These are phyloP conservation scores for Melanogaster broomeanus DNA, from an alignment of 768 basidiomycete genomes.

Conservation along the genomic window DNA sequence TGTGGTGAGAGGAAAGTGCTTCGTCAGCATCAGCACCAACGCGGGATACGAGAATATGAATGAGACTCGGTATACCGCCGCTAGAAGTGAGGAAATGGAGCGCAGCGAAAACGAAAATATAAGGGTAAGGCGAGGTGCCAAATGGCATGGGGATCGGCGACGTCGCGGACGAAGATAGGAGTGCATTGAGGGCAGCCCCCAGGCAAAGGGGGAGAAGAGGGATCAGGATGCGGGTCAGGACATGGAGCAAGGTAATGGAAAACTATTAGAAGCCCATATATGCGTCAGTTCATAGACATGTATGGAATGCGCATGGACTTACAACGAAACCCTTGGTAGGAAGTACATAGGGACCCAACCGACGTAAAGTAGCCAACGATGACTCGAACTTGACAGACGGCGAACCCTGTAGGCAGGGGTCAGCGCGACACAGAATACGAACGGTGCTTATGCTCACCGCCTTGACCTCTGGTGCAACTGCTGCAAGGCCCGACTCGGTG, in stretches of 20 bases:
- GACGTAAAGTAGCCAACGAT: conserved; percentile 15
- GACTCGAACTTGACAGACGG: conserved; percentile 10
- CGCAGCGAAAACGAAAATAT: conserved; percentile 65
- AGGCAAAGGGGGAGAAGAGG: conserved; percentile 69
- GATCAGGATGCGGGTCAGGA: conserved; percentile 78
- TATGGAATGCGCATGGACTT: conserved; percentile 3
- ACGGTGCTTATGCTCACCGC: conserved; percentile 2
- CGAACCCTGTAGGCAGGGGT: background rate
- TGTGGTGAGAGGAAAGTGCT: conserved; percentile 59
- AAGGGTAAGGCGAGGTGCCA: conserved; percentile 61
- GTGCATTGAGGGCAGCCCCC: conserved; percentile 40
- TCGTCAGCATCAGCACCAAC: conserved; percentile 89
- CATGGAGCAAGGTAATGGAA: conserved; percentile 68
- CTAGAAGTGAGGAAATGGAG: conserved; percentile 75
- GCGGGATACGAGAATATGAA: conserved; percentile 77
- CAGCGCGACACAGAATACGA: background rate
- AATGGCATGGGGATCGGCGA: conserved; percentile 22
- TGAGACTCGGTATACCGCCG: conserved; percentile 72
- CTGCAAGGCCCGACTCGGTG: background rate
- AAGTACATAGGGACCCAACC: conserved; percentile 18
- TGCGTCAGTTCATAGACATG: conserved; percentile 1
- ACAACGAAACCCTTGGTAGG: conserved; percentile 27
- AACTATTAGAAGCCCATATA: conserved; percentile 37
- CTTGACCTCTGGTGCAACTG: conserved; percentile 7
- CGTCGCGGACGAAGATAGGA: conserved; percentile 14